These are phyloP conservation scores for Naganishia onofrii DNA, from an alignment of 768 basidiomycete species.

Conservation along the genomic window DNA sequence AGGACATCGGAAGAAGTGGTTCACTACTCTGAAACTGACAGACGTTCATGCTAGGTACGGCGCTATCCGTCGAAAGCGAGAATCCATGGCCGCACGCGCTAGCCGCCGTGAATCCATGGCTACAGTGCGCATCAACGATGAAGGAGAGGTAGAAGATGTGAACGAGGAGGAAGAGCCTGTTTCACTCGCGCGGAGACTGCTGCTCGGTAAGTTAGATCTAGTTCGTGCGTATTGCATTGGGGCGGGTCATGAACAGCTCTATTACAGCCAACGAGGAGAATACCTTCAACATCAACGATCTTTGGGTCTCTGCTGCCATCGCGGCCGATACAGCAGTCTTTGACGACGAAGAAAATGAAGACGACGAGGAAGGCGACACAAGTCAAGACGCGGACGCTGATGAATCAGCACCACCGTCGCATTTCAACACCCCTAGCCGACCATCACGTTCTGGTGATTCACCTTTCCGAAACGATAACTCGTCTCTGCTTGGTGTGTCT, in stretches of 20 bases:
- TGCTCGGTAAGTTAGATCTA: constrained; percentile 58
- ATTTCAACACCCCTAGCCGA: constrained; percentile 31
- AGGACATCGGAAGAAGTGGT: constrained; percentile 10
- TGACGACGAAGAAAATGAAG: constrained; percentile 71
- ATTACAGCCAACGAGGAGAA: constrained; percentile 80
- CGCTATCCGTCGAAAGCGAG: constrained; percentile 50
- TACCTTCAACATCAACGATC: constrained; percentile 87
- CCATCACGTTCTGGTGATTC: background rate
- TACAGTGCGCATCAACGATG: constrained; percentile 33
- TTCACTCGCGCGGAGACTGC: constrained; percentile 80
- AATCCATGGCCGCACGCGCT: constrained; percentile 48
- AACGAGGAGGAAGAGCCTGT: constrained; percentile 54
- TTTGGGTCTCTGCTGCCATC: constrained; percentile 97
- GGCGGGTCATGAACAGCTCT: background rate
- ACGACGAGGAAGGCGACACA: constrained; percentile 56
- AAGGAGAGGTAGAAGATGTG: constrained; percentile 41
- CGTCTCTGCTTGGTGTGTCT: constrained; percentile 8
- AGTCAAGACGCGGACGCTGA: constrained; percentile 41
- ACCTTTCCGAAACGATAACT: constrained; percentile 13
- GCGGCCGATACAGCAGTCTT: constrained; percentile 69
- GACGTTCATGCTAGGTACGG: constrained; percentile 40
- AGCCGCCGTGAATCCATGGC: constrained; percentile 41
- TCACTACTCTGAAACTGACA: background rate
- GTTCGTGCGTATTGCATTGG: background rate
- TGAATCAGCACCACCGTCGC: constrained; percentile 42